Percentiles rank a stretch among this genome's conserved stretches.
These are phyloP conservation scores for Saturnispora sanitii DNA, from an alignment of 805 yeast species.

Conservation along the genomic window DNA sequence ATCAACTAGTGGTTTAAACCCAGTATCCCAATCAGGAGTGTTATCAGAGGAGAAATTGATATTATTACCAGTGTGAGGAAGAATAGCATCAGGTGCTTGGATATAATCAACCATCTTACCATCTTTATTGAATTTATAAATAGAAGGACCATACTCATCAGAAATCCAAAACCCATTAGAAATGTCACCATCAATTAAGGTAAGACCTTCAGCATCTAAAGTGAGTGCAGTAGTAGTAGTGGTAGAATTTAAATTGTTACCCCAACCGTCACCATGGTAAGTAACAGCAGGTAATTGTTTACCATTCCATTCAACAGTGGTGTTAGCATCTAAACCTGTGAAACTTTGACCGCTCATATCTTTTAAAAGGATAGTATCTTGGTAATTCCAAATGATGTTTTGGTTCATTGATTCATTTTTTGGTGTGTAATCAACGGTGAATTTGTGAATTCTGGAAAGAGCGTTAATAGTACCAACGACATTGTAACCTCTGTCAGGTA, in stretches of 20 bases:
- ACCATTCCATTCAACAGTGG: constrained; percentile 20
- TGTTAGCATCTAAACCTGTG: constrained; percentile 25
- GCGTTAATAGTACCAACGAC: constrained; percentile 25
- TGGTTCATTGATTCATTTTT: constrained; percentile 13
- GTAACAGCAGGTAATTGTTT: constrained; percentile 21
- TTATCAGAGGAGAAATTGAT: constrained; percentile 22
- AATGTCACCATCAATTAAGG: constrained; percentile 23
- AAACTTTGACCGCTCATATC: constrained; percentile 23
- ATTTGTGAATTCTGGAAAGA: constrained; percentile 22
- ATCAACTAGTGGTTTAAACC: constrained; percentile 20
- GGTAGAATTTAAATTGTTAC: constrained; percentile 15
- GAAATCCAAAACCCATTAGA: constrained; percentile 27
- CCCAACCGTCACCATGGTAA: constrained; percentile 26
- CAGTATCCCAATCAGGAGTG: constrained; percentile 21
- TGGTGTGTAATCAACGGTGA: constrained; percentile 21
- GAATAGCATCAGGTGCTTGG: constrained; percentile 23
- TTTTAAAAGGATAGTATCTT: constrained; percentile 23
- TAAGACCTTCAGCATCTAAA: constrained; percentile 24
- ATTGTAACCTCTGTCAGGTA: constrained; percentile 29
- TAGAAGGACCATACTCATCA: constrained; percentile 28
- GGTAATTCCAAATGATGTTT: constrained; percentile 22
- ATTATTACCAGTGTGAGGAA: constrained; percentile 21
- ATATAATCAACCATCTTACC: constrained; percentile 22
- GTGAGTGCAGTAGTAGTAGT: constrained; percentile 21
- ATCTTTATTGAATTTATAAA: constrained; percentile 20